Conservation (phyloP, 176 grass and related monocot genomes). For the Eragrostis curvula region DNA sequence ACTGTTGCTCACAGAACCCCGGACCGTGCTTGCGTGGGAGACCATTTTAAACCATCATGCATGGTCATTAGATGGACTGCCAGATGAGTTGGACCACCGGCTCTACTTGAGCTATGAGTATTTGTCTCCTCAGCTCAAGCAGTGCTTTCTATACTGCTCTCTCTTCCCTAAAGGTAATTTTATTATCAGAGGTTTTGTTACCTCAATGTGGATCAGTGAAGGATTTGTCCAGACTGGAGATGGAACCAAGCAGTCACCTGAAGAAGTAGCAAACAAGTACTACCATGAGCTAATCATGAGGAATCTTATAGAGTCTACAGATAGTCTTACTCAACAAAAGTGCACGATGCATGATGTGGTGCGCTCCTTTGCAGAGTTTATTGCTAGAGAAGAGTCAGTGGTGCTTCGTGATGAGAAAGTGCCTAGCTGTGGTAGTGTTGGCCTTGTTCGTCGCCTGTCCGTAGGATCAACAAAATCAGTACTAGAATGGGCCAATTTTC, state of each 20-base stretch:
- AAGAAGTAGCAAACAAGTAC: neutral
- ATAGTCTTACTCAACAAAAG: accelerated
- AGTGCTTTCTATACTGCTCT: slow-evolving; percentile 40
- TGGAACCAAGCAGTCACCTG: too few relatives aligned
- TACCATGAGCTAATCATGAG: slow-evolving; percentile 21
- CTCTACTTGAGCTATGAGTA: slow-evolving; percentile 32
- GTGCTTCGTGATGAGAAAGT: neutral
- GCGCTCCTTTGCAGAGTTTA: slow-evolving; percentile 7
- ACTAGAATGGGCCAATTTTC: neutral
- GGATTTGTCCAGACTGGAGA: too few relatives aligned
- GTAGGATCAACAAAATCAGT: neutral
- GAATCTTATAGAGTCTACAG: slow-evolving; percentile 20
- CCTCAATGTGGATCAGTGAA: slow-evolving; percentile 20
- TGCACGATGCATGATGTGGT: slow-evolving; percentile 31
- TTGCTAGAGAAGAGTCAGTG: slow-evolving; percentile 1
- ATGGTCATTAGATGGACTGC: slow-evolving; percentile 10
- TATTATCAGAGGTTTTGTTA: accelerated
- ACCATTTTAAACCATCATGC: neutral
- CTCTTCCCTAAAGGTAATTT: neutral
- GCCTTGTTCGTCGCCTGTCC: neutral
- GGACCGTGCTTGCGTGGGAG: neutral
- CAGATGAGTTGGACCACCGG: neutral
- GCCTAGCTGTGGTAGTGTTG: too few relatives aligned
- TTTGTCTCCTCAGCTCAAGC: slow-evolving; percentile 2
- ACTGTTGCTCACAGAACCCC: neutral